Base-by-base conservation (phyloP, 495 filamentous ascomycete genomes). In the Penicillium pulvis region DNA sequence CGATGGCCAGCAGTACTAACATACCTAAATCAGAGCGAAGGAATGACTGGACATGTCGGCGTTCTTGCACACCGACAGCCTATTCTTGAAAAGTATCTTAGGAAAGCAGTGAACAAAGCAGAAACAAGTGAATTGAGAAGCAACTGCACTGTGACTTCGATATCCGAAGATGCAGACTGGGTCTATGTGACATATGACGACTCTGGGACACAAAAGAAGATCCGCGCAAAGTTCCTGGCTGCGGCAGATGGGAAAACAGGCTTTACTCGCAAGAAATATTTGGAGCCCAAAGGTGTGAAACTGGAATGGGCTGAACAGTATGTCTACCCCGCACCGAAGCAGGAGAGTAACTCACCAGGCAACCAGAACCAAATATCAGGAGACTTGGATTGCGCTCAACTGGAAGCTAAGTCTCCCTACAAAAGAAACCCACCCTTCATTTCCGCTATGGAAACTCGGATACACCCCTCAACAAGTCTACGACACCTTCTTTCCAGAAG, bases 191-290 rank as follows among this genome's bases (percentile, higher is more conserved):
- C 62, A 12, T 80, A 81, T 62, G 68, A 77, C 57, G 36, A 58
- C 3, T 41, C 60, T n/a, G 72, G 73, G 3, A 20, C n/a, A 10
- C 53, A 48, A 19, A 60, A 55, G 2, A 54, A 19, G 1, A 66
- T 81, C 12, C 66, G 62, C 0, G 61, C 71, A 0, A 62, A 66
- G n/a, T 83, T 75, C 48, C 65, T 82, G 2, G 67, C 79, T 43
- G 80, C 75, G 0, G 81, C 81, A 0, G 81, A 83, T 61, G 81
- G 81, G 8, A 82, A 83, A 57, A 77, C 66, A 16, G 81, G 81
- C 0, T 69, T 79, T 16, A 76, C 76, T 0, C 65, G 80, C 31
- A 83, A 83, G 64, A 61, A 75, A 4, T 82, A 79, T 53, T 69
- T 83, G 3, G 79, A 82, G 60, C 68, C 73, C 1, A 68, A 63